Conservation (phyloP, 1,284 basidiomycete genomes). For the Pseudozyma pruni region DNA sequence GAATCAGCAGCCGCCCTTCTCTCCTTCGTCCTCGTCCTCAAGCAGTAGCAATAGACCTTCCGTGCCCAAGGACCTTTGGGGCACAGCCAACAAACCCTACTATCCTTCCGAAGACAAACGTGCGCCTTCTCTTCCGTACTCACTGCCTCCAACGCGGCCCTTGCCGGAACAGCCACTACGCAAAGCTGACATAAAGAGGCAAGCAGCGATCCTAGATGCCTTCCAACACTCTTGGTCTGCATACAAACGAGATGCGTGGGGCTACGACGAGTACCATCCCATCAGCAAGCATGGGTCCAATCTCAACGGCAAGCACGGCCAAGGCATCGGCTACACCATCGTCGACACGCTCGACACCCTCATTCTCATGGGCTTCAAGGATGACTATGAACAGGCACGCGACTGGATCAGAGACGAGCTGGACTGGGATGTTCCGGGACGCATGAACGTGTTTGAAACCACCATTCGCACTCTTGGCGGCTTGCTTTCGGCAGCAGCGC, state of each 20-base stretch:
- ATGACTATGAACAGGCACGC: conserved; percentile 81
- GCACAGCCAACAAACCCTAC: not conserved
- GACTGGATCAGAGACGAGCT: conserved; percentile 80
- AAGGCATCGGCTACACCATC: conserved; percentile 65
- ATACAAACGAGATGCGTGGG: conserved; percentile 63
- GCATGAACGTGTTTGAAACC: conserved; percentile 91
- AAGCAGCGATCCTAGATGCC: conserved; percentile 53
- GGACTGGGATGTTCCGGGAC: conserved; percentile 80
- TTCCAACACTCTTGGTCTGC: conserved; percentile 64
- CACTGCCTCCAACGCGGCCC: conserved; percentile 38
- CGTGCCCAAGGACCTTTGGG: conserved; percentile 1
- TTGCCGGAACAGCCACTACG: conserved; percentile 45
- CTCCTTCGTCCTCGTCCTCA: not conserved
- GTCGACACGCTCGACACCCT: conserved; percentile 77
- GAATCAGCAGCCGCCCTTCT: conserved; percentile 4
- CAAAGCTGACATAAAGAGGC: conserved; percentile 43
- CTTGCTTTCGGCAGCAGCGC: conserved; percentile 76
- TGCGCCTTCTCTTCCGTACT: conserved; percentile 35
- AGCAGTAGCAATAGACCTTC: not conserved
- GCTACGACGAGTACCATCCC: conserved; percentile 66
- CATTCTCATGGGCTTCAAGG: conserved; percentile 82
- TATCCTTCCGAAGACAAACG: conserved; percentile 1
- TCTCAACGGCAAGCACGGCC: conserved; percentile 45
- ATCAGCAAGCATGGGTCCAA: conserved; percentile 58
- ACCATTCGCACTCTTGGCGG: conserved; percentile 85